A percentile compares a stretch with the other conserved stretches of the same genome.
Evolutionary conservation across 2,329 filamentous ascomycete species (phyloP).

Genomic region (Rutstroemia sp.): DNA sequence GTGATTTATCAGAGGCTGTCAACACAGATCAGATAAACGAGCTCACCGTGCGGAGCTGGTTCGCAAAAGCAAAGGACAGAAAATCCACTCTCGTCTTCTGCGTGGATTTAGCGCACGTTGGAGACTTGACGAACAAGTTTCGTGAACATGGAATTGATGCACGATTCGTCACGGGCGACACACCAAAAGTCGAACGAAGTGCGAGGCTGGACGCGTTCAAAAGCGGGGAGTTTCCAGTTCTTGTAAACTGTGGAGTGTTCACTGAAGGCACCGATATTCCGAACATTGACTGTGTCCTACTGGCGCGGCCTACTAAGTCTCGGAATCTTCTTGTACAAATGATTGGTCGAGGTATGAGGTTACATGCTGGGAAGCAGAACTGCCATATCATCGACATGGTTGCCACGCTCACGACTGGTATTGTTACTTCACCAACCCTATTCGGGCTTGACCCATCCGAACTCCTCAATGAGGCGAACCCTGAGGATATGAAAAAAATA

Average conservation of each 20-base stretch:
- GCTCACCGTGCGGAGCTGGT: slow-evolving; percentile 79
- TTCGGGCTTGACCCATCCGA: slow-evolving; percentile 86
- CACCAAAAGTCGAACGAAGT: slow-evolving; percentile 59
- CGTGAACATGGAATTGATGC: slow-evolving; percentile 74
- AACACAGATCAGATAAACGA: slow-evolving; percentile 79
- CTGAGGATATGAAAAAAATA: slow-evolving; percentile 52
- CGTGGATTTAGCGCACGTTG: slow-evolving; percentile 80
- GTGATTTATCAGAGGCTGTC: slow-evolving; percentile 72
- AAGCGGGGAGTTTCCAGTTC: slow-evolving; percentile 69
- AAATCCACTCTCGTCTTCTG: slow-evolving; percentile 92
- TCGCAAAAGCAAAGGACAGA: slow-evolving; percentile 63
- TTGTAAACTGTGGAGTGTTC: slow-evolving; percentile 93
- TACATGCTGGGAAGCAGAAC: slow-evolving; percentile 72
- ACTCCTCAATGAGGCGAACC: slow-evolving; percentile 59
- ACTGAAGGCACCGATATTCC: slow-evolving; percentile 98
- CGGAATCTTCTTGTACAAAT: slow-evolving; percentile 94
- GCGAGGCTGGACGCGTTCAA: slow-evolving; percentile 71
- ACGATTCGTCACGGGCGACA: slow-evolving; percentile 78
- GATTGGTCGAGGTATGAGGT: slow-evolving; percentile 89
- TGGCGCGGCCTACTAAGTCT: slow-evolving; percentile 83
- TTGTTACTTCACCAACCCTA: slow-evolving; percentile 83
- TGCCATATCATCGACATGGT: slow-evolving; percentile 98
- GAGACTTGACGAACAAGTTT: slow-evolving; percentile 67
- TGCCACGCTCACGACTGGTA: slow-evolving; percentile 71
- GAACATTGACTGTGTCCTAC: slow-evolving; percentile 87